Conservation (phyloP, 2,329 filamentous ascomycete genomes). For the Helicocarpus griseus region DNA sequence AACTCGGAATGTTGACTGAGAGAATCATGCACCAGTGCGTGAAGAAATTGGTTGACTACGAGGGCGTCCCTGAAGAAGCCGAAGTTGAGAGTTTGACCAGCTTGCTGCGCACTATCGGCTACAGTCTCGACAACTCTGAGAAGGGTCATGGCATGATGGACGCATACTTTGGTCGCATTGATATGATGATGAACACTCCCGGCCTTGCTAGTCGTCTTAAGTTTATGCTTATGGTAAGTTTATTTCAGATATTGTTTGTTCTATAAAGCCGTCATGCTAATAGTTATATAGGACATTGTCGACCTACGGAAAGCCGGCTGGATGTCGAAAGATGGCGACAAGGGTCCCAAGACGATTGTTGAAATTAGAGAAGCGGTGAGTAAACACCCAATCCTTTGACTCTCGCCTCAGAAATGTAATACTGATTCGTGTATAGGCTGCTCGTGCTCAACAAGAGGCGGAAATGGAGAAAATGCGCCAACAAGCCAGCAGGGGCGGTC, state of each 20-base stretch:
- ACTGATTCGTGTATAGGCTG: constrained; percentile 48
- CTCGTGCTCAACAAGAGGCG: constrained; percentile 68
- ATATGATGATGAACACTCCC: constrained; percentile 67
- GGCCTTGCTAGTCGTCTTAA: constrained; percentile 76
- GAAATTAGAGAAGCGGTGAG: constrained; percentile 75
- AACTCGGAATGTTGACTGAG: constrained; percentile 95
- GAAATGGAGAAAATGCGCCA: constrained; percentile 53
- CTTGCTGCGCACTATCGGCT: constrained; percentile 82
- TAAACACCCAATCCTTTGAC: no score
- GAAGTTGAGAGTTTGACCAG: constrained; percentile 94
- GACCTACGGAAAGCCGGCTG: constrained; percentile 72
- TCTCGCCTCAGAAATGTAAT: no score
- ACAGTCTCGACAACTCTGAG: constrained; percentile 71
- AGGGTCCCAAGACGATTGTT: constrained; percentile 92
- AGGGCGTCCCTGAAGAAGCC: constrained; percentile 84
- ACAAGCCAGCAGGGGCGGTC: constrained; percentile 45
- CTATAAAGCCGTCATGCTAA: constrained; percentile 6
- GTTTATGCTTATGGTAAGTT: constrained; percentile 78
- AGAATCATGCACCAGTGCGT: constrained; percentile 99
- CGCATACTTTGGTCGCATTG: constrained; percentile 84
- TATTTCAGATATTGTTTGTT: not conserved
- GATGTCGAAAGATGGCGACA: constrained; percentile 79
- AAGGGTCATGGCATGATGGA: constrained; percentile 83
- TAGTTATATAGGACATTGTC: constrained; percentile 54
- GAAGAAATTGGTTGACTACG: constrained; percentile 90